Evolutionary conservation across 2,329 filamentous ascomycete species (phyloP).

Genomic region (Xylariaceae sp.): DNA sequence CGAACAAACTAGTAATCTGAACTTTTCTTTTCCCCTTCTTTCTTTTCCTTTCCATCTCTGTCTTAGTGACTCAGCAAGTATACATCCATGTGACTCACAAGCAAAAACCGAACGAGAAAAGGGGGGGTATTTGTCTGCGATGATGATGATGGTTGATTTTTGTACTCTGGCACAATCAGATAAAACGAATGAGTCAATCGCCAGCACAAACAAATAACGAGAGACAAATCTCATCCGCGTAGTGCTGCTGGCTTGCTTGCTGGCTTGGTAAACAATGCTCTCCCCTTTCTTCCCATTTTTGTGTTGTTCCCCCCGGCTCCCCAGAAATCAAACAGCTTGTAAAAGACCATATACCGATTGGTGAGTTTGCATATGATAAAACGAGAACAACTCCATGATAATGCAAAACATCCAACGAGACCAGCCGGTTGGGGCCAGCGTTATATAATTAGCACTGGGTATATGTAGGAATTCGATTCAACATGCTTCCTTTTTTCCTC

Average conservation of each 20-base stretch:
- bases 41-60: no score
- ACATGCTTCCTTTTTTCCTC: background rate
- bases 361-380: conserved; percentile 3
- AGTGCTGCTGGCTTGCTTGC: conserved; percentile 21
- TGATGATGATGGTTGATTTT: conserved; percentile 7
- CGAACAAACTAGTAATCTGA: no score
- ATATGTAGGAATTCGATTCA: conserved; percentile 3
- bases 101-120: conserved; percentile 13
- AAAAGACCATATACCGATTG: conserved; percentile 14
- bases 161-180: conserved; percentile 1
- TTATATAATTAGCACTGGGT: conserved; percentile 13
- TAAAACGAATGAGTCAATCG: conserved; percentile 14
- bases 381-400: conserved; percentile 24
- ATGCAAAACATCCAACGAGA: conserved; percentile 22
- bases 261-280: background rate
- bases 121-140: conserved; percentile 30
- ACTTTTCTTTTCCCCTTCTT: no score
- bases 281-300: conserved; percentile 18
- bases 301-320: conserved; percentile 11
- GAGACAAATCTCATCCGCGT: conserved; percentile 20
- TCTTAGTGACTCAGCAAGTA: no score
- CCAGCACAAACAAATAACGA: conserved; percentile 14
- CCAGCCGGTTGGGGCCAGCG: conserved; percentile 5
- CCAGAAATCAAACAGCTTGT: conserved; percentile 5
- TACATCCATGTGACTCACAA: no score